Evolutionary conservation across 1,284 basidiomycete genomes (phyloP).

Genomic region (Gomphus bonarii): DNA sequence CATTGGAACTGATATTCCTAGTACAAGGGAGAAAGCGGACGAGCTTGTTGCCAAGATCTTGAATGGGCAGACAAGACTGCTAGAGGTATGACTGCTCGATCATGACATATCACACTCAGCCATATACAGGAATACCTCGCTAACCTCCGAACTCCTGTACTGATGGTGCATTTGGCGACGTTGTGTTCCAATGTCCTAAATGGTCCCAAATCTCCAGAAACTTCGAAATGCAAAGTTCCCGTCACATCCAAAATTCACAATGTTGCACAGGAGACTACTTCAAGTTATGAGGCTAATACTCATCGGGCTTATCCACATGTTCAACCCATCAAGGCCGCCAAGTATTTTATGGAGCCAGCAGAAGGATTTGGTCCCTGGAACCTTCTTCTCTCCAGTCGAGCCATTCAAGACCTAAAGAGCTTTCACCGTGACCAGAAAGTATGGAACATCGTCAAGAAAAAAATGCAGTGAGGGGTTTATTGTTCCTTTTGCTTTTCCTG

Average conservation of each 20-base stretch:
- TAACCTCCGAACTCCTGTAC: background rate
- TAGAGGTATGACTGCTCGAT: slow-evolving; percentile 20
- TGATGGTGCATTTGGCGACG: background rate
- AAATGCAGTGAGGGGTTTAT: slow-evolving; percentile 27
- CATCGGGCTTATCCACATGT: slow-evolving; percentile 31
- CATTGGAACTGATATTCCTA: slow-evolving; percentile 20
- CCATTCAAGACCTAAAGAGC: slow-evolving; percentile 32
- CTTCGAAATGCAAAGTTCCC: background rate
- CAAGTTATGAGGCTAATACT: slow-evolving; percentile 3
- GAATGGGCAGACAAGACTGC: slow-evolving; percentile 17
- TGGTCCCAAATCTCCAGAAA: background rate
- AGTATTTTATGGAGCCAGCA: slow-evolving; percentile 17
- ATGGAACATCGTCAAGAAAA: slow-evolving; percentile 42
- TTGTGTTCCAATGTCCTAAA: background rate
- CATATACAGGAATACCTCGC: background rate
- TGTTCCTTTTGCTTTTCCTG: background rate
- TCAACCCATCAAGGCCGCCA: slow-evolving; percentile 33
- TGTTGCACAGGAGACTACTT: background rate
- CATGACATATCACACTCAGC: background rate
- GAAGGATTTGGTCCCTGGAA: slow-evolving; percentile 44
- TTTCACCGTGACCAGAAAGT: slow-evolving; percentile 27
- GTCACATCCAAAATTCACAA: background rate
- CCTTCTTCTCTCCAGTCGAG: slow-evolving; percentile 36
- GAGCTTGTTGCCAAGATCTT: slow-evolving; percentile 17
- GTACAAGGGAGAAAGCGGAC: slow-evolving; percentile 16